A percentile compares a stretch with the other conserved stretches of the same genome.
phyloP scores from a whole-genome alignment of 1,284 basidiomycete genomes.

The Sporisorium reilianum region DNA sequence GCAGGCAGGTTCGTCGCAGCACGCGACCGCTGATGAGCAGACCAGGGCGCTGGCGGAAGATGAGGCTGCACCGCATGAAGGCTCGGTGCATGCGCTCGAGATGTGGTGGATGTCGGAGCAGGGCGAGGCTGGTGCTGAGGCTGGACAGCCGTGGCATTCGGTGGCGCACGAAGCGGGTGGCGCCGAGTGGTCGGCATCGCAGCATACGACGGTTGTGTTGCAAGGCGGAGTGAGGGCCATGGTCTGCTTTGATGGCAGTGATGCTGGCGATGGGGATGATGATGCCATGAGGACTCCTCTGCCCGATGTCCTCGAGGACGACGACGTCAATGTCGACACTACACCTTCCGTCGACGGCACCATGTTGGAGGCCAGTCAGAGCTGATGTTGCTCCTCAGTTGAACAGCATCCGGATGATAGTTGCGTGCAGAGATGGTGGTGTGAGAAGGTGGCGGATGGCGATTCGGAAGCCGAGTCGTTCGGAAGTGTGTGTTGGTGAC shows the following conservation, averaged over 20 bases:
- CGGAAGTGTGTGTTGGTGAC: neutral
- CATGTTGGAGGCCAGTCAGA: conserved; percentile 8
- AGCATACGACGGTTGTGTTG: conserved; percentile 26
- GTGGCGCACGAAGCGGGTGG: conserved; percentile 11
- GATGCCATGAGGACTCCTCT: neutral
- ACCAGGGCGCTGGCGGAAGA: conserved; percentile 20
- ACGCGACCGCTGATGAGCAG: conserved; percentile 24
- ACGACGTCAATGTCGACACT: conserved; percentile 11
- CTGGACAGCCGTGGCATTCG: conserved; percentile 23
- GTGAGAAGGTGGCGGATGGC: neutral
- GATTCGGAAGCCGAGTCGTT: neutral
- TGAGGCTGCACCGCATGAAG: conserved; percentile 31
- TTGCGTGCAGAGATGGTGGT: neutral
- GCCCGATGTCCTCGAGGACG: neutral
- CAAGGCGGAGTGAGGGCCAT: neutral
- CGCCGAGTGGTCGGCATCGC: conserved; percentile 24
- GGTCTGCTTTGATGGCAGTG: neutral
- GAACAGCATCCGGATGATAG: neutral
- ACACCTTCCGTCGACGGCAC: conserved; percentile 26
- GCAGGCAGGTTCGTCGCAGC: conserved; percentile 33
- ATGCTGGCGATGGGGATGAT: conserved; percentile 4
- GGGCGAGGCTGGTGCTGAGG: conserved; percentile 26
- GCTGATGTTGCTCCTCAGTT: neutral
- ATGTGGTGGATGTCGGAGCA: conserved; percentile 41
- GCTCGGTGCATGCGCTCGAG: conserved; percentile 34